Conservation (phyloP, 2,329 filamentous ascomycete genomes). For the Fusarium falciforme region DNA sequence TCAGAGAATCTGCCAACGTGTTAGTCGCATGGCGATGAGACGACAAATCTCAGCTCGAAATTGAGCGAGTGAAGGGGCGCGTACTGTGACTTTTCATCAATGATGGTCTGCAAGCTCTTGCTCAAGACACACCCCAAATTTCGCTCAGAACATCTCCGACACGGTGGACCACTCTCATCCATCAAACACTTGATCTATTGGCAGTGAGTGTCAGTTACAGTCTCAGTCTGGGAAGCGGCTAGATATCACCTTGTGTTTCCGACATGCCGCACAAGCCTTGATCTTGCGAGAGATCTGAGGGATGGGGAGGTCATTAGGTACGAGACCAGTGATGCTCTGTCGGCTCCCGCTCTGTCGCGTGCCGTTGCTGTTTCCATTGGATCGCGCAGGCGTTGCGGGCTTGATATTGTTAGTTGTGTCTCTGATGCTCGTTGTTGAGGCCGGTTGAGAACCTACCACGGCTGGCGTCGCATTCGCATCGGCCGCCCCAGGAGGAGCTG, state of each 20-base stretch:
- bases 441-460: constrained; percentile 9
- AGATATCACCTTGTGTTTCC: constrained; percentile 53
- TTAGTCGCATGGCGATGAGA: background rate
- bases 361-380: constrained; percentile 35
- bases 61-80: background rate
- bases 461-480: constrained; percentile 9
- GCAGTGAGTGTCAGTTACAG: background rate
- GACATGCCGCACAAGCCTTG: constrained; percentile 55
- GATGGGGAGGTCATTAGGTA: constrained; percentile 32
- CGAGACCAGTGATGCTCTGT: constrained; percentile 28
- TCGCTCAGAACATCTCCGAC: constrained; percentile 51
- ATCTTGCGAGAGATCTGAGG: constrained; percentile 54
- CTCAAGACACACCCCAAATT: constrained; percentile 53
- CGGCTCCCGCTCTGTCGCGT: constrained; percentile 27
- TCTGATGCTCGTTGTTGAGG: background rate
- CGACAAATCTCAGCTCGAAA: too few relatives aligned
- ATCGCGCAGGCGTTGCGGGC: constrained; percentile 24
- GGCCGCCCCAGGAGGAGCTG: constrained; percentile 11
- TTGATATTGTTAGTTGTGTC: constrained; percentile 18
- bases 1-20: constrained; percentile 11
- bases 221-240: rapidly evolving
- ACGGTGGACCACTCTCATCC: constrained; percentile 54
- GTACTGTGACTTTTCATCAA: constrained; percentile 55
- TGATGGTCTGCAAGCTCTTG: constrained; percentile 56
- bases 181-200: constrained; percentile 55